phyloP scores from a whole-genome alignment of 768 basidiomycete genomes.

The Trichaptum fuscoviolaceum region DNA sequence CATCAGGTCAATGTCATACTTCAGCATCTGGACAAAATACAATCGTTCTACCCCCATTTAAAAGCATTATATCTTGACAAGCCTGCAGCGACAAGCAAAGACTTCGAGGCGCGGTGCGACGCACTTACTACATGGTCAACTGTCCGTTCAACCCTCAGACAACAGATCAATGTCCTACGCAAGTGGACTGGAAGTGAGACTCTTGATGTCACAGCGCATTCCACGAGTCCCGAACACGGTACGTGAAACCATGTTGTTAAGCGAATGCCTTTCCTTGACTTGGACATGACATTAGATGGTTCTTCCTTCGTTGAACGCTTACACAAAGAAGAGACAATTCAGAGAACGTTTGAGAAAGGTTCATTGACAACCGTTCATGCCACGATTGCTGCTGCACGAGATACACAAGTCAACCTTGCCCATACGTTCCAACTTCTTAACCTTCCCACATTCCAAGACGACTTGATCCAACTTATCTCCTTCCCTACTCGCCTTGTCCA shows the following conservation, averaged over 20 bases:
- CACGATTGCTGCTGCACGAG: constrained; percentile 80
- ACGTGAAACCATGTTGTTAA: background rate
- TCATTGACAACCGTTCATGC: constrained; percentile 83
- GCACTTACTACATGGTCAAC: constrained; percentile 90
- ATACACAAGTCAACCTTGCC: constrained; percentile 78
- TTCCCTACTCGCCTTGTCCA: constrained; percentile 95
- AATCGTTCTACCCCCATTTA: constrained; percentile 81
- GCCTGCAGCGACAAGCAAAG: constrained; percentile 53
- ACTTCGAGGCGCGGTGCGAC: constrained; percentile 80
- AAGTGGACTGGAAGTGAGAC: constrained; percentile 94
- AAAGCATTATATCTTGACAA: constrained; percentile 79
- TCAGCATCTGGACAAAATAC: constrained; percentile 71
- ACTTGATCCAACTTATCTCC: constrained; percentile 87
- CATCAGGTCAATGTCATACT: constrained; percentile 62
- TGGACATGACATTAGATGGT: constrained; percentile 49
- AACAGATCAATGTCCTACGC: constrained; percentile 73
- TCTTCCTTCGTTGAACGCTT: constrained; percentile 91
- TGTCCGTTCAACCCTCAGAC: constrained; percentile 79
- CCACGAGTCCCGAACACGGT: constrained; percentile 54
- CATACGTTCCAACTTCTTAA: constrained; percentile 79
- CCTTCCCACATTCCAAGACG: constrained; percentile 84
- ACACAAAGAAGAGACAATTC: constrained; percentile 94
- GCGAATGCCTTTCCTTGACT: constrained; percentile 16
- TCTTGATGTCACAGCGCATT: constrained; percentile 81
- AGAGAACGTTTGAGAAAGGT: constrained; percentile 88